A percentile compares a stretch with the other conserved stretches of the same genome.
phyloP scores from a whole-genome alignment of 495 filamentous ascomycete genomes.

The Penicillium dipodomyicola region DNA sequence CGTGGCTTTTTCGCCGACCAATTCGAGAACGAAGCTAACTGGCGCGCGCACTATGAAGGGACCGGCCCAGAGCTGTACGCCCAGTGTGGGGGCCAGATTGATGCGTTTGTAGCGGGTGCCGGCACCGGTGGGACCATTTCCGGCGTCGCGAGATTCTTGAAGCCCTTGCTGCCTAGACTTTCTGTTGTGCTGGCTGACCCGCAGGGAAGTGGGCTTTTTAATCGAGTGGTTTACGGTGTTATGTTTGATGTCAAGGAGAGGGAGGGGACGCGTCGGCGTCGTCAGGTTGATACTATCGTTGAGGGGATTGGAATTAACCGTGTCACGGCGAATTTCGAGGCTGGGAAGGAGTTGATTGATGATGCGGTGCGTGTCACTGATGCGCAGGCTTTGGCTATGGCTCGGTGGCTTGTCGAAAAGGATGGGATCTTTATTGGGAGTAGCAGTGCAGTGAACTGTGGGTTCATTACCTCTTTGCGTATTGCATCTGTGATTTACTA shows the following conservation, averaged over 20 bases:
- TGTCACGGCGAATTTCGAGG: slow-evolving; percentile 87
- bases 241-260: slow-evolving; percentile 89
- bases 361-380: slow-evolving; percentile 92
- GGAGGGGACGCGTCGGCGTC: slow-evolving; percentile 83
- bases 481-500: slow-evolving; percentile 3
- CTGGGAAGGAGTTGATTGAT: slow-evolving; percentile 76
- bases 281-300: slow-evolving; percentile 93
- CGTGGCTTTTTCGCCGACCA: slow-evolving; percentile 93
- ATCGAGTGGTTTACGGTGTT: slow-evolving; percentile 85
- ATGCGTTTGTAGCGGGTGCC: slow-evolving; percentile 94
- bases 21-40: slow-evolving; percentile 90
- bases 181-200: slow-evolving; percentile 87
- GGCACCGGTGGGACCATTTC: slow-evolving; percentile 94
- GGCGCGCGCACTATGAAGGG: slow-evolving; percentile 71
- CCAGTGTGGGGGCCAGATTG: slow-evolving; percentile 72
- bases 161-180: slow-evolving; percentile 60
- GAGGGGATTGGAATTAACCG: slow-evolving; percentile 96
- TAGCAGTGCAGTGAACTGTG: slow-evolving; percentile 92
- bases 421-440: slow-evolving; percentile 95
- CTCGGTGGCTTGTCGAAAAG: slow-evolving; percentile 89
- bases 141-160: slow-evolving; percentile 79
- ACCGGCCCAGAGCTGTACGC: slow-evolving; percentile 87
- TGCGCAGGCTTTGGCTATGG: slow-evolving; percentile 88
- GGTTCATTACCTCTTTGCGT: slow-evolving; percentile 28
- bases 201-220: slow-evolving; percentile 89